These are phyloP conservation scores for Polyplosphaeria fusca DNA, from an alignment of 495 filamentous ascomycete species.

Conservation along the genomic window DNA sequence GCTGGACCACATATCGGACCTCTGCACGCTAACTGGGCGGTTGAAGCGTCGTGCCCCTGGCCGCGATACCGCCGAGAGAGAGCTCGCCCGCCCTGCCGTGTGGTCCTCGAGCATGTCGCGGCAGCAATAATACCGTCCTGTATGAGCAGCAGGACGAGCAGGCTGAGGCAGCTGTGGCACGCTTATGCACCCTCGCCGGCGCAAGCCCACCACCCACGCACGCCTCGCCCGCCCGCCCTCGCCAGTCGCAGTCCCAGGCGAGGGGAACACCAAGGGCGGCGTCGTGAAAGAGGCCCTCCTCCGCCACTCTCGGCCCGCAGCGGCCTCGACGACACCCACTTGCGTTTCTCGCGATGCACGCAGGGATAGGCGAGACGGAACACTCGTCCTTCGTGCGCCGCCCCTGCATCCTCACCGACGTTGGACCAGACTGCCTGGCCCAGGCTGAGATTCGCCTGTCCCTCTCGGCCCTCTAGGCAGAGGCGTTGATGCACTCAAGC, in stretches of 20 bases:
- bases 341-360: slow-evolving; percentile 6
- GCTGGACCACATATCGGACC: slow-evolving; percentile 18
- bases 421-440: slow-evolving; percentile 12
- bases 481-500: slow-evolving; percentile 1
- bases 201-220: background rate
- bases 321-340: too few species aligned
- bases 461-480: slow-evolving; percentile 4
- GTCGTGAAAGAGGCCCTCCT: background rate
- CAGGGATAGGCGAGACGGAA: slow-evolving; percentile 29
- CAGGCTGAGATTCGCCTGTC: slow-evolving; percentile 1
- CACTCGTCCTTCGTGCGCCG: slow-evolving; percentile 20
- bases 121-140: slow-evolving; percentile 13
- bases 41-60: slow-evolving; percentile 9
- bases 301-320: too few species aligned
- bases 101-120: background rate
- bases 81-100: too few species aligned
- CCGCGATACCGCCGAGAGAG: slow-evolving; percentile 4
- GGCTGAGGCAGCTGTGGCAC: background rate
- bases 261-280: background rate
- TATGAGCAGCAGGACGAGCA: too few species aligned
- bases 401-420: slow-evolving; percentile 16
- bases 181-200: slow-evolving; percentile 18
- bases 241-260: background rate
- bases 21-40: slow-evolving; percentile 3
- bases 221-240: background rate